Evolutionary conservation across 805 yeast species (phyloP).

Genomic region (Soucietia sequanensis): DNA sequence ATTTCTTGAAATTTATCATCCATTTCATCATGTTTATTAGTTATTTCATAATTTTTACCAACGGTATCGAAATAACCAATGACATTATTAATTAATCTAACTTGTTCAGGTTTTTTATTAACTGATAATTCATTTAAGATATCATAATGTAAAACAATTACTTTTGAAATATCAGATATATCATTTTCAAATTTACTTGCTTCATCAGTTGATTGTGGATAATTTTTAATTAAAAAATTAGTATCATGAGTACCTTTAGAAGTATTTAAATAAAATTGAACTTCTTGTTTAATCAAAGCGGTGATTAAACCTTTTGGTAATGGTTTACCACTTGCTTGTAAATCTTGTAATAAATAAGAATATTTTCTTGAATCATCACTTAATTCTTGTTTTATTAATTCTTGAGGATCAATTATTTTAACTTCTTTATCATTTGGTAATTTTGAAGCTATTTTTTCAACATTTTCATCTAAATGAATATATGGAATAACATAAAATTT

Average conservation of each 20-base stretch:
- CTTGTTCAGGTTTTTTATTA: constrained; percentile 16
- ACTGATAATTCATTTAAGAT: constrained; percentile 17
- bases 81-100: constrained; percentile 43
- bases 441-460: constrained; percentile 17
- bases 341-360: constrained; percentile 51
- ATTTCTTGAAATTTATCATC: constrained; percentile 20
- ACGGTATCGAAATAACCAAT: constrained; percentile 68
- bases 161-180: constrained; percentile 47
- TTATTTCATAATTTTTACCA: constrained; percentile 37
- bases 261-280: constrained; percentile 33
- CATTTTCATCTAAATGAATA: constrained; percentile 16
- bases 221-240: constrained; percentile 52
- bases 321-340: constrained; percentile 23
- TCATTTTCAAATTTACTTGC: constrained; percentile 75
- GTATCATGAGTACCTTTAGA: constrained; percentile 40
- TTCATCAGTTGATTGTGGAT: constrained; percentile 62
- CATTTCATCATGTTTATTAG: constrained; percentile 16
- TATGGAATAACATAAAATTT: constrained; percentile 42
- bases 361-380: constrained; percentile 44
- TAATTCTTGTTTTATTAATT: constrained; percentile 47
- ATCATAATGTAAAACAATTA: constrained; percentile 36
- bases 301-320: constrained; percentile 49
- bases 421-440: constrained; percentile 19
- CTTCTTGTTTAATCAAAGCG: constrained; percentile 44
- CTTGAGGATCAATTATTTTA: constrained; percentile 50